A percentile compares a stretch with the other conserved stretches of the same genome.
Evolutionary conservation across 2,329 filamentous ascomycete species (phyloP).

Genomic region (Bipolaris oryzae): DNA sequence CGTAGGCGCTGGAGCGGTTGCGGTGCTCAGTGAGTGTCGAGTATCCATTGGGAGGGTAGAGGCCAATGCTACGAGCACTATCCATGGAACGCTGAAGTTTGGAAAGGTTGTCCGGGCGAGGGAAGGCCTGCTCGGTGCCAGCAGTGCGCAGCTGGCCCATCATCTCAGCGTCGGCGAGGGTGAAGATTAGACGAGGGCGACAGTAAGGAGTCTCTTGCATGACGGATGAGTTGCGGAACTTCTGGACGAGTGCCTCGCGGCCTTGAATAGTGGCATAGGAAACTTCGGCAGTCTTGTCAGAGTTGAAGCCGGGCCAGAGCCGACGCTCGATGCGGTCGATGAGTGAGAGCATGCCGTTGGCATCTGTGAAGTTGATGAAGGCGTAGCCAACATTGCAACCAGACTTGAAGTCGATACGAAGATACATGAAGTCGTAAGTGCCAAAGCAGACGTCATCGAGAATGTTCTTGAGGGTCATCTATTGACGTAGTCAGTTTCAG

Average conservation of each 20-base stretch:
- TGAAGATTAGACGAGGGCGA: conserved; percentile 72
- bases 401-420: conserved; percentile 71
- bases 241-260: conserved; percentile 85
- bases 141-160: conserved; percentile 52
- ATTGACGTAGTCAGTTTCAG: conserved; percentile 20
- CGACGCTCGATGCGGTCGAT: conserved; percentile 39
- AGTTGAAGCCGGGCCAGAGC: conserved; percentile 77
- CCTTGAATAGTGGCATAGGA: conserved; percentile 99
- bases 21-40: conserved; percentile 77
- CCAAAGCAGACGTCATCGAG: conserved; percentile 80
- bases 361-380: conserved; percentile 91
- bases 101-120: conserved; percentile 78
- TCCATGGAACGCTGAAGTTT: conserved; percentile 89
- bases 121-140: conserved; percentile 77
- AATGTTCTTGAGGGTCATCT: conserved; percentile 68
- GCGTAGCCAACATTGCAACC: conserved; percentile 84
- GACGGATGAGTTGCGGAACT: conserved; percentile 95
- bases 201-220: conserved; percentile 86
- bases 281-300: conserved; percentile 84
- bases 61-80: conserved; percentile 84
- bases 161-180: conserved; percentile 54
- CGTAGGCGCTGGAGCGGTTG: conserved; percentile 76
- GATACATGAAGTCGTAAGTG: conserved; percentile 92
- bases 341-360: conserved; percentile 49
- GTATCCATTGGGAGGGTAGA: conserved; percentile 80